Evolutionary conservation across 2,329 filamentous ascomycete species (phyloP).

Genomic region (Bimuria novae-zelandiae): DNA sequence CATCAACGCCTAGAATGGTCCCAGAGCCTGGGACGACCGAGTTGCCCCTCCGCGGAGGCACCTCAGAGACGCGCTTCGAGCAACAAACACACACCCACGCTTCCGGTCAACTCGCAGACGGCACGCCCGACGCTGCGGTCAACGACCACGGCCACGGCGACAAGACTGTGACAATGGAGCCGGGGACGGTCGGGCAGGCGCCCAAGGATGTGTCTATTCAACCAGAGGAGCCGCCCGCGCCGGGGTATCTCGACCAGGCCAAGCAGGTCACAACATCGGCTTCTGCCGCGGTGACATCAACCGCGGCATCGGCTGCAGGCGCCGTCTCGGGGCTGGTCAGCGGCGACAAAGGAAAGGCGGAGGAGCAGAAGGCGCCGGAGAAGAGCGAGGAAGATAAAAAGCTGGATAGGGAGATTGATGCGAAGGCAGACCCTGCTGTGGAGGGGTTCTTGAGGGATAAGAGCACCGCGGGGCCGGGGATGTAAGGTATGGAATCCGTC

Average conservation of each 20-base stretch:
- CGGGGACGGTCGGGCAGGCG: constrained; percentile 54
- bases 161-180: constrained; percentile 53
- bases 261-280: constrained; percentile 44
- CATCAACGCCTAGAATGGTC: constrained; percentile 16
- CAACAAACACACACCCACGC: constrained; percentile 53
- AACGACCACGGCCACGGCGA: constrained; percentile 51
- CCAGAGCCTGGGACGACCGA: constrained; percentile 14
- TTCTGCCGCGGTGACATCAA: constrained; percentile 30
- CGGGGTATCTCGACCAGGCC: constrained; percentile 50
- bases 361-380: constrained; percentile 21
- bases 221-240: constrained; percentile 38
- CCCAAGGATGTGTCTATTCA: constrained; percentile 52
- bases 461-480: constrained; percentile 12
- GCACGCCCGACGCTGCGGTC: constrained; percentile 48
- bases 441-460: constrained; percentile 41
- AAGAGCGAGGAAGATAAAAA: constrained; percentile 39
- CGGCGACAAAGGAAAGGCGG: constrained; percentile 27
- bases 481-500: neutral
- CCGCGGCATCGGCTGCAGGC: constrained; percentile 39
- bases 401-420: constrained; percentile 37
- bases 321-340: constrained; percentile 36
- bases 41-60: constrained; percentile 46
- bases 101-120: constrained; percentile 46
- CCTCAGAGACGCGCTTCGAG: constrained; percentile 47
- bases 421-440: constrained; percentile 31